A percentile compares a stretch with the other conserved stretches of the same genome.
Evolutionary conservation across 2,329 filamentous ascomycete genomes (phyloP).

Genomic region (Fusarium verrucosum): DNA sequence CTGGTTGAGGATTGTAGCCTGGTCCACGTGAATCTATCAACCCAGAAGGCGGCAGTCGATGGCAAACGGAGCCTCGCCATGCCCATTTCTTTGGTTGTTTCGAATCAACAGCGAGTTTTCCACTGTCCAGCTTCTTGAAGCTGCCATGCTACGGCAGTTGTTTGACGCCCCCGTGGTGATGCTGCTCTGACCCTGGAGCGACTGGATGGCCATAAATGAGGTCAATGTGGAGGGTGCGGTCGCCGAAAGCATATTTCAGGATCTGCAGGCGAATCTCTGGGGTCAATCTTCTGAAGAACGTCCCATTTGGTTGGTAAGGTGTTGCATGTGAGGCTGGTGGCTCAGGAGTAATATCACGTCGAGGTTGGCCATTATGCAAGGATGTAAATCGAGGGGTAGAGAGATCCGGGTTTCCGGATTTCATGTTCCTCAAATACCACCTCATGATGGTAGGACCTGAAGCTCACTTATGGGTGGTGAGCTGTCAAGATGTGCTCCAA

Average conservation of each 20-base stretch:
- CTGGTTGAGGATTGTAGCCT: neutral
- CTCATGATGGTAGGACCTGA: no score
- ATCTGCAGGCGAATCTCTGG: neutral
- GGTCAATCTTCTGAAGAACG: neutral
- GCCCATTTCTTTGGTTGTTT: slow-evolving; percentile 29
- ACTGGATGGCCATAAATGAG: neutral
- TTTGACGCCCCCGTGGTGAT: neutral
- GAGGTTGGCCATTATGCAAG: neutral
- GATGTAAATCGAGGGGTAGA: neutral
- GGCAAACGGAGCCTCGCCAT: slow-evolving; percentile 44
- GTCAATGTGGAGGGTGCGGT: neutral
- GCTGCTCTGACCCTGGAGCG: fast-evolving
- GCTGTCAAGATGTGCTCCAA: no score
- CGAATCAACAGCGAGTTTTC: no score
- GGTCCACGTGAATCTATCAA: neutral
- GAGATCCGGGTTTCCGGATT: no score
- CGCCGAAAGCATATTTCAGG: neutral
- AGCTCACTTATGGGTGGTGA: no score
- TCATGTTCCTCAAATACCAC: no score
- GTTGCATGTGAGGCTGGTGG: neutral
- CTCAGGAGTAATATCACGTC: neutral
- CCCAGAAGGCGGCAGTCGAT: slow-evolving; percentile 25
- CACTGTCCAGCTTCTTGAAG: no score
- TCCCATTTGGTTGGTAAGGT: neutral
- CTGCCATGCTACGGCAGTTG: slow-evolving; percentile 2